Evolutionary conservation across 176 grass and related monocot genomes (phyloP).

Genomic region (Tillandsia fasciculata): DNA sequence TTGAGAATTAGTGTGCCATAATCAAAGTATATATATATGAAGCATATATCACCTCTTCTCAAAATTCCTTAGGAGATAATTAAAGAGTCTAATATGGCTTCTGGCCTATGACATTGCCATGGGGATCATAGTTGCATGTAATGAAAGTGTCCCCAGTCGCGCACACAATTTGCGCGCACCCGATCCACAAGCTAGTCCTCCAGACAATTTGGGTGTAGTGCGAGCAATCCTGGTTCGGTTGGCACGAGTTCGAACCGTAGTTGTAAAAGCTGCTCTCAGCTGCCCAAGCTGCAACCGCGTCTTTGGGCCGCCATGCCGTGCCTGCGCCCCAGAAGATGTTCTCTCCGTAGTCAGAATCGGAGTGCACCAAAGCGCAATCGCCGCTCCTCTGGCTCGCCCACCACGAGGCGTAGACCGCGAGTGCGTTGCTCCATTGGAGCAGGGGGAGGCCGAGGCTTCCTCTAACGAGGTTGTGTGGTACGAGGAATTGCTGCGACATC

Average conservation of each 20-base stretch:
- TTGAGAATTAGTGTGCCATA: background rate
- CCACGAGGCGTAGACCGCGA: background rate
- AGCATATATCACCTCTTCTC: background rate
- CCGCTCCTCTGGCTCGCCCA: background rate
- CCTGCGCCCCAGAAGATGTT: slow-evolving; percentile 8
- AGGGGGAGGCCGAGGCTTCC: background rate
- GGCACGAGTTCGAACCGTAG: background rate
- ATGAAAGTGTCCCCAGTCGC: background rate
- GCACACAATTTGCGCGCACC: background rate
- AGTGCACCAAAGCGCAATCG: slow-evolving; percentile 1
- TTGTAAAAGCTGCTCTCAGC: background rate
- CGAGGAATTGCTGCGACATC: background rate
- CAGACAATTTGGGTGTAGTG: slow-evolving; percentile 15
- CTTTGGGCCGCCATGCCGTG: background rate
- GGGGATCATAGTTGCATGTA: slow-evolving; percentile 8
- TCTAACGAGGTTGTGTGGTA: background rate
- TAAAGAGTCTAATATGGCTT: background rate
- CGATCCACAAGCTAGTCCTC: background rate
- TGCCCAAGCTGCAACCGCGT: background rate
- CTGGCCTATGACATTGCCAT: background rate
- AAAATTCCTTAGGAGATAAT: background rate
- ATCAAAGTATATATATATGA: background rate
- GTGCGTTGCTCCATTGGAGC: background rate
- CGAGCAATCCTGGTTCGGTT: background rate
- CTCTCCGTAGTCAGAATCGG: background rate